Evolutionary conservation across 2,329 filamentous ascomycete species (phyloP), one percentile per base, ranked within the genome.

Genomic region (Trichoderma simmonsii): DNA sequence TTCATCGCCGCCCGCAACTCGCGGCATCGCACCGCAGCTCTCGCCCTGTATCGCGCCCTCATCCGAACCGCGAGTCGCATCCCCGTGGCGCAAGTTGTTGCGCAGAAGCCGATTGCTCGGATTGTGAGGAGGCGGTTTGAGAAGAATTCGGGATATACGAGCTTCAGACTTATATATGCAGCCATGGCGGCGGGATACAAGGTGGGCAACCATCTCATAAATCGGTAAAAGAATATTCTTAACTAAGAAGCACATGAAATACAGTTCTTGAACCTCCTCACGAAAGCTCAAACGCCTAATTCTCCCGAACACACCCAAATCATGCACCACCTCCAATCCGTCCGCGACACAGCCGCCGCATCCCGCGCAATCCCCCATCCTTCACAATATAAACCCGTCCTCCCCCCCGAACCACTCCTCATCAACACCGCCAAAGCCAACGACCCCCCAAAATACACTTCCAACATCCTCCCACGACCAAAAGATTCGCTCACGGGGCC

Each of bases 31-130:
- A 79, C 77, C 77, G 87, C 88, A 77, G 87, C 89, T 78, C 86
- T 93, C 74, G 91, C 92, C 65, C 88, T 95, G 63, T 95, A 91
- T 82, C 87, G 91, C 74, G 89, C 91, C 43, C 87, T 95, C 70
- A 82, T 94, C 67, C 85, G 85, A 73, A 86, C 89, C 81, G 89
- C 85, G 72, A 80, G 83, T 34, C 83, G 80, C 54, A 81, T 92
- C 39, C 82, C 86, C 1, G 81, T 93, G 2, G 85, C 88, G 1
- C 76, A 83, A 77, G 82, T 88, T 61, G 65, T 77, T 4, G 74
- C 77, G 36, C 77, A 76, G 11, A 57, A 48, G 32, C 87, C 88
- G 0, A 81, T 93, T 69, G 82, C 83, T 66, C 85, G 87, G 71
- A 82, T 92, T 5, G 82, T 94, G 60, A 86, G 86, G 71, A 88